Evolutionary conservation across 805 yeast genomes (phyloP), one percentile per base, ranked within the genome.

Genomic region (Kodamaea fukazawae): DNA sequence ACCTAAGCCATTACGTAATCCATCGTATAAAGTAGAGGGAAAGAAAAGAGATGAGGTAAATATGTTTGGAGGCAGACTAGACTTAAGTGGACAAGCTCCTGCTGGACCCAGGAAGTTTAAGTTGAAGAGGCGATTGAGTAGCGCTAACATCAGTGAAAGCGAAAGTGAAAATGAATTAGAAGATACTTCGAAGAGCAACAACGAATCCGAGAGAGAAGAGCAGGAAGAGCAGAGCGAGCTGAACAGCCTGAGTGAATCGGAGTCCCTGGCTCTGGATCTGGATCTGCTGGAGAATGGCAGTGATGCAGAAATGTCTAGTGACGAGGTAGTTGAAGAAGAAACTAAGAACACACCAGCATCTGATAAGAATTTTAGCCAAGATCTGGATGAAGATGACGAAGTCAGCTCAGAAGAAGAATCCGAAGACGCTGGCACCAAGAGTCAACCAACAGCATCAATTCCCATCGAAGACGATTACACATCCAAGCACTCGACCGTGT

Each of bases 61-160:
- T 18, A 79, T 81, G 88, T 81, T 81, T 64, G 85, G 84, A 7
- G 73, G 75, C 11, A 67, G 87, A 55, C 81, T 75, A 50, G 42
- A 38, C 28, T 29, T 33, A 27, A 27, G 12, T 40, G 34, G 38
- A 26, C 29, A 48, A 32, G 32, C 27, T 28, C 23, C 29, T 12
- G 40, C 23, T 6, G 23, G 23, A 20, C 23, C 23, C 23, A 32
- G 33, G 37, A 22, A 32, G 27, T 22, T 49, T n/a, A 36, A 40
- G 31, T 44, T 54, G 30, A 54, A 54, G 43, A 43, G 58, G 29
- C 45, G 48, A 16, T 32, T 42, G 32, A 49, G 43, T 22, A 43
- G 34, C 29, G 41, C 44, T 11, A 30, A 28, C 25, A 28, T 23
- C 12, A 20, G 22, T 9, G 29, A 29, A n/a, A 35, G 33, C 33